These are phyloP conservation scores for Epichloe hybrida DNA, from an alignment of 2,329 filamentous ascomycete genomes.

Conservation along the genomic window DNA sequence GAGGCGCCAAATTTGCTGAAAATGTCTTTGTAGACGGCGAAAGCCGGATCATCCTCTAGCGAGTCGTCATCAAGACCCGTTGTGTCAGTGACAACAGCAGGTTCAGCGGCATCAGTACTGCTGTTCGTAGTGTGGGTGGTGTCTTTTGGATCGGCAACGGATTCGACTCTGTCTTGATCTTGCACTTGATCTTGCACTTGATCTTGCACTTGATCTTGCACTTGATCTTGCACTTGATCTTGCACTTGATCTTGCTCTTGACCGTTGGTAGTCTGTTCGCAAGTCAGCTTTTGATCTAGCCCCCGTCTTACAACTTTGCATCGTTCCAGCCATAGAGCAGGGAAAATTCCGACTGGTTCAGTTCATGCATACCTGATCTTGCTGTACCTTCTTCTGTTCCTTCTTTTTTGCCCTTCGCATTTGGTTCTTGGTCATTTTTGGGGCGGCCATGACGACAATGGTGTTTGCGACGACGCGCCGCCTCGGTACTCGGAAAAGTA, in stretches of 20 bases:
- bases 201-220: slow-evolving; percentile 6
- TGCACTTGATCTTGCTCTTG: slow-evolving; percentile 3
- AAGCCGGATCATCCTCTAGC: slow-evolving; percentile 58
- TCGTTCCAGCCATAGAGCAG: background rate
- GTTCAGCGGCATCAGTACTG: slow-evolving; percentile 10
- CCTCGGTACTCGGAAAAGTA: slow-evolving; percentile 14
- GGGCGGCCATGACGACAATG: slow-evolving; percentile 39
- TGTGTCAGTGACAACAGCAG: slow-evolving; percentile 29
- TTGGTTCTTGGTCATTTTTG: slow-evolving; percentile 87
- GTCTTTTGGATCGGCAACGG: slow-evolving; percentile 15
- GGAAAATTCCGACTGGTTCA: background rate
- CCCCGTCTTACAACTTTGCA: too few species aligned
- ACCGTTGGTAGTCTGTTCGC: background rate
- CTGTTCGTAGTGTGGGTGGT: background rate
- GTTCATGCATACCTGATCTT: slow-evolving; percentile 33
- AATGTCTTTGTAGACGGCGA: slow-evolving; percentile 70
- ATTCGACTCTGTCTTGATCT: slow-evolving; percentile 7
- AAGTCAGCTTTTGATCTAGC: background rate
- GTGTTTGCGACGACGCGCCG: slow-evolving; percentile 14
- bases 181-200: slow-evolving; percentile 4
- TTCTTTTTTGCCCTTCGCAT: slow-evolving; percentile 92
- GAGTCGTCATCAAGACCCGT: slow-evolving; percentile 48
- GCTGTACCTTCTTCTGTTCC: slow-evolving; percentile 61
- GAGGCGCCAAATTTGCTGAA: slow-evolving; percentile 64
- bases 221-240: background rate